Evolutionary conservation across 2,329 filamentous ascomycete species (phyloP).

Genomic region (Nemania serpens): DNA sequence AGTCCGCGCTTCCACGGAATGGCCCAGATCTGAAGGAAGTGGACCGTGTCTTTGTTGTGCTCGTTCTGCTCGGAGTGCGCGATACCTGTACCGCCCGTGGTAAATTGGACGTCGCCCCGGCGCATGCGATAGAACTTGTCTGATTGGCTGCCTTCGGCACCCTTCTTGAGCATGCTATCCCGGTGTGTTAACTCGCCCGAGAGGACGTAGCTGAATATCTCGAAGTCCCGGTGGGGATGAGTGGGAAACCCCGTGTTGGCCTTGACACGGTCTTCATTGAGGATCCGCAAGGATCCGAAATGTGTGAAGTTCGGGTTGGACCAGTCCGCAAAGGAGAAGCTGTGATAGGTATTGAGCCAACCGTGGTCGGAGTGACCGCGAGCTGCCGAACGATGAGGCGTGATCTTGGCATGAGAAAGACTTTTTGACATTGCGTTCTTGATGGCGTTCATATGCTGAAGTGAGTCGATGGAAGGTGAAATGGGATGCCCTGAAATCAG

Average conservation of each 20-base stretch:
- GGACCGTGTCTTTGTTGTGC: conserved; percentile 69
- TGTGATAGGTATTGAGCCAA: conserved; percentile 88
- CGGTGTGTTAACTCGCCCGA: conserved; percentile 84
- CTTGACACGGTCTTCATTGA: conserved; percentile 86
- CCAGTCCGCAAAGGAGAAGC: conserved; percentile 79
- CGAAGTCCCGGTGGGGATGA: conserved; percentile 82
- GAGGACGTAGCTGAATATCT: conserved; percentile 87
- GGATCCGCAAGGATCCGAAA: conserved; percentile 79
- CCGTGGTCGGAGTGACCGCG: conserved; percentile 81
- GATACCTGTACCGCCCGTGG: conserved; percentile 80
- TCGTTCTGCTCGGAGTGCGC: conserved; percentile 85
- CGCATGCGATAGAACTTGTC: conserved; percentile 73
- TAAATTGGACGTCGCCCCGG: conserved; percentile 87
- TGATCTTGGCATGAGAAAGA: conserved; percentile 72
- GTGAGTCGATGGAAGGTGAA: conserved; percentile 2
- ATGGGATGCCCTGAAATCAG: conserved; percentile 1
- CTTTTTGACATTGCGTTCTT: conserved; percentile 64
- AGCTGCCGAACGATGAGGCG: conserved; percentile 70
- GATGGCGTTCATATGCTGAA: conserved; percentile 42
- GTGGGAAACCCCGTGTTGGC: conserved; percentile 79
- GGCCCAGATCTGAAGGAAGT: conserved; percentile 91
- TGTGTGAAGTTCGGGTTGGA: conserved; percentile 68
- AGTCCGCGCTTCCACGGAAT: conserved; percentile 76
- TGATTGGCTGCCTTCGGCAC: conserved; percentile 60
- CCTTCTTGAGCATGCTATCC: conserved; percentile 80